These are phyloP conservation scores for Cubamyces lactineus DNA, from an alignment of 768 basidiomycete genomes.

Conservation along the genomic window DNA sequence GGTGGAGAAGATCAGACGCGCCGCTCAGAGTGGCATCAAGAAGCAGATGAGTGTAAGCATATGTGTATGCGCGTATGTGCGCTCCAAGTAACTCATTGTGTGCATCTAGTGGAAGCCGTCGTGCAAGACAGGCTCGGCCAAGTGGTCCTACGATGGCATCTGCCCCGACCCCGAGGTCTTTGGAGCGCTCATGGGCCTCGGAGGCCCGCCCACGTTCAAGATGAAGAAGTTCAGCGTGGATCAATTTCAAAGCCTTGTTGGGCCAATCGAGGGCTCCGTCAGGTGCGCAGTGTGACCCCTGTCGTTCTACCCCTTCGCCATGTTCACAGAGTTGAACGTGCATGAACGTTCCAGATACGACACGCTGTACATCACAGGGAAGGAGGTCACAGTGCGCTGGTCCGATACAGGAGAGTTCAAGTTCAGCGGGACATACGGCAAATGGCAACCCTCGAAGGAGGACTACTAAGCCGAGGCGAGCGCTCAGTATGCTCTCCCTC, in stretches of 20 bases:
- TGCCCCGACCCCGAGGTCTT: constrained; percentile 52
- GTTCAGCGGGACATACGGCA: constrained; percentile 55
- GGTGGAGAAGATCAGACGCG: constrained; percentile 48
- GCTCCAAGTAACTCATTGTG: background rate
- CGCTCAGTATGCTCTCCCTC: no score
- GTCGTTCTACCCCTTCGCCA: background rate
- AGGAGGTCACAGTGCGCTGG: constrained; percentile 50
- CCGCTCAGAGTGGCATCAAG: constrained; percentile 51
- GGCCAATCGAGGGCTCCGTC: constrained; percentile 37
- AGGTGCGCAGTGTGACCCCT: constrained; percentile 37
- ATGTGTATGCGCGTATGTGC: background rate
- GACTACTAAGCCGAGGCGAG: background rate
- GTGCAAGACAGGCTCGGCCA: constrained; percentile 50
- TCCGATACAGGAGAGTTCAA: constrained; percentile 57
- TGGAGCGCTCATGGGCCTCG: constrained; percentile 46
- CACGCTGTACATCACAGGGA: constrained; percentile 42
- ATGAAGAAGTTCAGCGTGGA: constrained; percentile 42
- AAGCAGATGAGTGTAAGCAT: constrained; percentile 51
- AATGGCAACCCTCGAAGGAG: constrained; percentile 7
- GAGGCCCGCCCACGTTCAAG: constrained; percentile 52
- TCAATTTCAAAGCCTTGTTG: constrained; percentile 29
- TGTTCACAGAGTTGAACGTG: background rate
- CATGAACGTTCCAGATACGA: constrained; percentile 40
- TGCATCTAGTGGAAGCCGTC: constrained; percentile 52
- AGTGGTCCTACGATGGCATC: constrained; percentile 56